Evolutionary conservation across 1,139 yeast species (phyloP), one percentile per base, ranked within the genome.

Genomic region (Martiniozyma asiatica): DNA sequence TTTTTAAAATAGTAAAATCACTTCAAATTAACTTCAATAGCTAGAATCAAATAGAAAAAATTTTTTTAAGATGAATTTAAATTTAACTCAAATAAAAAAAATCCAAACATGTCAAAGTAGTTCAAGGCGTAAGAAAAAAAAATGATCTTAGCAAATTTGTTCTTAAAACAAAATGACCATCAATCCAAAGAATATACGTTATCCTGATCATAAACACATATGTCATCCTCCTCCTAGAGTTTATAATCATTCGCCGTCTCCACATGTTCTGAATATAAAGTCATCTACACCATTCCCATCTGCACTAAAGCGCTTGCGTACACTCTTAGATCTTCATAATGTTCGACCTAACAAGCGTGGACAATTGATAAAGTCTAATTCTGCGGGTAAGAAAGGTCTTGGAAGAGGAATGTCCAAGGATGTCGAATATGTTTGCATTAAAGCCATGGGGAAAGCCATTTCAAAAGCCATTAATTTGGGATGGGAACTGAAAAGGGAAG

Each of bases 361-460:
- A 7, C 48, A 50, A 20, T 48, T 35, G n/a, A 29, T 37, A 5
- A 25, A 27, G 14, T 26, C 29, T 17, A 17, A 17, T 17, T 17
- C 7, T 17, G 18, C 7, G 8, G 18, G 18, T 6, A 17, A 17
- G 8, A 6, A 6, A 17, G 18, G 18, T 6, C 6, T 6, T 17
- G 18, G 18, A 6, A 8, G 6, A 17, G 18, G 18, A 17, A 8
- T 17, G 7, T 8, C 14, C 4, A 21, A 30, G 11, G 11, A 11
- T 14, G 25, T 22, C 14, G 8, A 14, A 14, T 67, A 58, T 43
- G 55, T 77, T 11, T 58, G 65, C 0, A 63, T 78, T 3, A 57
- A 69, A 38, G 89, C 84, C 0, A 75, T 77, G 82, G 87, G 87
- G 2, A 65, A 63, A 31, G 65, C 80, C 6, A 67, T 73, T 5